phyloP scores from a whole-genome alignment of 306 rosid species.

The Quercus robur region DNA sequence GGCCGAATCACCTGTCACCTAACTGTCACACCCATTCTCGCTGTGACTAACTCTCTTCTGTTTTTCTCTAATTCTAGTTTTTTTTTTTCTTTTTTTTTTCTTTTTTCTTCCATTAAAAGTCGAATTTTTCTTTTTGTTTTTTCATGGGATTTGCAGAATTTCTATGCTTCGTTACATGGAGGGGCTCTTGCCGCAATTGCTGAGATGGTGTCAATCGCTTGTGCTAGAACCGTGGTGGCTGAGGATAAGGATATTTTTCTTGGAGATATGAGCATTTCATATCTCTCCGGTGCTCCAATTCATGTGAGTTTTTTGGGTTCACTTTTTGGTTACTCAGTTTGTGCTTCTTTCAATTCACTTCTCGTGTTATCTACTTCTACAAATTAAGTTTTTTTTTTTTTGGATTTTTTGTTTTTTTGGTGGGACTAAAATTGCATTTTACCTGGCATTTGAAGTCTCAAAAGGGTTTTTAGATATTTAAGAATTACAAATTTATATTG shows the following conservation, averaged over 20 bases:
- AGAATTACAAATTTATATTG: no score
- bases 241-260: constrained; percentile 39
- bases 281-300: constrained; percentile 39
- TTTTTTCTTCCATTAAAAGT: no score
- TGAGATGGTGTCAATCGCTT: constrained; percentile 39
- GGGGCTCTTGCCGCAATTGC: constrained; percentile 52
- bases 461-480: no score
- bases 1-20: constrained; percentile 22
- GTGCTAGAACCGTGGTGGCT: constrained; percentile 42
- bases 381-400: no score
- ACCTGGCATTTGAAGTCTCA: no score
- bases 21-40: constrained; percentile 13
- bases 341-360: no score
- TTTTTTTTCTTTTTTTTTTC: no score
- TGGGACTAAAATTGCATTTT: no score
- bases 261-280: constrained; percentile 47
- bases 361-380: no score
- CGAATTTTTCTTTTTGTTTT: no score
- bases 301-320: constrained; percentile 29
- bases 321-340: no score
- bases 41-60: constrained; percentile 1
- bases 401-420: no score
- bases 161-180: constrained; percentile 31
- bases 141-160: constrained; percentile 30
- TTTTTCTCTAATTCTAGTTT: neutral